Percentiles rank a stretch among this genome's conserved stretches.
Evolutionary conservation across 331 rosid genomes (phyloP).

Genomic region (Malus hybrid): DNA sequence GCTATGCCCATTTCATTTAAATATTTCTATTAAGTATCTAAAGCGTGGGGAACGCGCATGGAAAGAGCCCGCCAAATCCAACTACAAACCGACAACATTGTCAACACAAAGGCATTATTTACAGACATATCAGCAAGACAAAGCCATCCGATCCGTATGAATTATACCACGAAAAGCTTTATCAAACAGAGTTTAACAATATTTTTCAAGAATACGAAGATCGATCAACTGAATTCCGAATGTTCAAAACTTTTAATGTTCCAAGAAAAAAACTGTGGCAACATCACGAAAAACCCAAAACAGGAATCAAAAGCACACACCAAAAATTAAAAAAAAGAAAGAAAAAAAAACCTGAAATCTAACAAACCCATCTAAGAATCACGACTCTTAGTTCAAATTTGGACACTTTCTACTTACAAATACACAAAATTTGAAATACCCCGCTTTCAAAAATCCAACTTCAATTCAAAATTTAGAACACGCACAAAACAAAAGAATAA

Average conservation of each 20-base stretch:
- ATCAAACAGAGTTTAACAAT: not conserved
- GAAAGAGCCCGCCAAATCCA: not conserved
- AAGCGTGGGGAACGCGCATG: not conserved
- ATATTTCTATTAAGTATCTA: not conserved
- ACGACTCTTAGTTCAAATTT: not conserved
- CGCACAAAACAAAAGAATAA: not conserved
- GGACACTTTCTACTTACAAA: not conserved
- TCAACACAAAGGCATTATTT: not conserved
- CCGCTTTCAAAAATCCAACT: not conserved
- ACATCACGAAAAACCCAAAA: not conserved
- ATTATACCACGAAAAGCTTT: not conserved
- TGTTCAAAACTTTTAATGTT: not conserved
- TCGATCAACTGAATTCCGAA: not conserved
- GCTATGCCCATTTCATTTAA: not conserved
- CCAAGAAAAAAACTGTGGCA: not conserved
- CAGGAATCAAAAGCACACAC: not conserved
- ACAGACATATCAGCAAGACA: not conserved
- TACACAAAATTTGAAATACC: not conserved
- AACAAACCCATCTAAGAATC: not conserved
- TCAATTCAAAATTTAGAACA: not conserved
- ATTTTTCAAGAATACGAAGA: not conserved
- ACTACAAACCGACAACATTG: not conserved
- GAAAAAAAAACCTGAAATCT: not conserved
- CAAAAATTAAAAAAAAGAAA: not conserved
- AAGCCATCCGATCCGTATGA: not conserved